Percentiles rank a stretch among this genome's conserved stretches.
Evolutionary conservation across 805 yeast species (phyloP).

Genomic region (Zygoascus tannicola): DNA sequence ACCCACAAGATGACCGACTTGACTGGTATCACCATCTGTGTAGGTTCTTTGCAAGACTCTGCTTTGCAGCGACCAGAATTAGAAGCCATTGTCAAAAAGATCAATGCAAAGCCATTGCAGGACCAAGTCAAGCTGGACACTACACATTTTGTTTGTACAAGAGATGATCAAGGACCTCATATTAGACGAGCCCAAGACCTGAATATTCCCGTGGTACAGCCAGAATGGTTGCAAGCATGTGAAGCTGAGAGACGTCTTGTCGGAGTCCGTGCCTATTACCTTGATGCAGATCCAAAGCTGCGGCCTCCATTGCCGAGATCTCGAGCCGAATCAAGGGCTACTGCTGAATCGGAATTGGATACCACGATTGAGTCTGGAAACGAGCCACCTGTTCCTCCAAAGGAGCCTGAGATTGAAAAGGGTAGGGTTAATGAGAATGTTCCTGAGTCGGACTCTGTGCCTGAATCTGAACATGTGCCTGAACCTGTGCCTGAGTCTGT

Average conservation of each 20-base stretch:
- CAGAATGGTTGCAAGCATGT: slow-evolving; percentile 96
- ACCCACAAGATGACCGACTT: slow-evolving; percentile 96
- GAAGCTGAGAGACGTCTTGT: slow-evolving; percentile 80
- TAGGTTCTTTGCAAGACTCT: slow-evolving; percentile 53
- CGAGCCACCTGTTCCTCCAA: too few species aligned
- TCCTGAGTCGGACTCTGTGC: slow-evolving; percentile 5
- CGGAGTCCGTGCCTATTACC: slow-evolving; percentile 72
- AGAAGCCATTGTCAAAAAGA: slow-evolving; percentile 48
- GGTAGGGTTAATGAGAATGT: slow-evolving; percentile 8
- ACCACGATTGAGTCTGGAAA: slow-evolving; percentile 17
- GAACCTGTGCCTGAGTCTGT: slow-evolving; percentile 3
- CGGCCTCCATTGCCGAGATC: slow-evolving; percentile 19
- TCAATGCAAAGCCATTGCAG: slow-evolving; percentile 79
- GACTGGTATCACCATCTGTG: slow-evolving; percentile 82
- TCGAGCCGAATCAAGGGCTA: slow-evolving; percentile 14
- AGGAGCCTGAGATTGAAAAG: slow-evolving; percentile 16
- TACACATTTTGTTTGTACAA: slow-evolving; percentile 80
- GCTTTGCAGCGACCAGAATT: slow-evolving; percentile 52
- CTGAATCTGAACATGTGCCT: slow-evolving; percentile 4
- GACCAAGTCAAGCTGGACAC: slow-evolving; percentile 74
- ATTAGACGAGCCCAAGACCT: slow-evolving; percentile 69
- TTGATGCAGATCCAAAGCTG: slow-evolving; percentile 28
- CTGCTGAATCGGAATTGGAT: slow-evolving; percentile 14
- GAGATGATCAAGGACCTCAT: slow-evolving; percentile 56
- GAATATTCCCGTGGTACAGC: slow-evolving; percentile 89